Percentiles rank a stretch among this genome's conserved stretches.
Conservation (phyloP, 139 green algal genomes). For the Chlamydomonas sphaeroides region DNA sequence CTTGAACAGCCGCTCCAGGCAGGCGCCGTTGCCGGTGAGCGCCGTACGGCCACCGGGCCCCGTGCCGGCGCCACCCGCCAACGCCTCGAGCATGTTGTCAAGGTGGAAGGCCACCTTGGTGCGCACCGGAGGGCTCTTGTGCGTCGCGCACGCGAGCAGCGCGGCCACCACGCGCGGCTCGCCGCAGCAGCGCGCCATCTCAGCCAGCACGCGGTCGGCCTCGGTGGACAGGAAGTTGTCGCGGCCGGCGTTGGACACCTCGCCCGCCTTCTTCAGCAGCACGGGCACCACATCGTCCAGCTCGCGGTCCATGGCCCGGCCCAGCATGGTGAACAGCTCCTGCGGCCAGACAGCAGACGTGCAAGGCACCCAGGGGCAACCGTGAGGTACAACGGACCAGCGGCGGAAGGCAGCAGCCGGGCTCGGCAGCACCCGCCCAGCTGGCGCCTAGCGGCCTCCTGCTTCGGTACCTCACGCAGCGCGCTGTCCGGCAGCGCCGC, state of each 20-base stretch:
- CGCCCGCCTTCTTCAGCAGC: conserved; percentile 83
- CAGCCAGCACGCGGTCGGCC: conserved; percentile 70
- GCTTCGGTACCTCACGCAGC: too few relatives aligned
- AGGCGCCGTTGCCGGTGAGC: conserved; percentile 38
- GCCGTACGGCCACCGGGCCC: neutral
- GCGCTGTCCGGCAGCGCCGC: too few relatives aligned
- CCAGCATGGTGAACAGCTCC: conserved; percentile 71
- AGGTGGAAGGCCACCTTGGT: conserved; percentile 72
- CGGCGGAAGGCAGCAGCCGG: too few relatives aligned
- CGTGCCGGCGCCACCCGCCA: neutral
- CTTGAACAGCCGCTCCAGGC: conserved; percentile 60
- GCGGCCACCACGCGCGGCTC: conserved; percentile 54
- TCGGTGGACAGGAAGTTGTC: conserved; percentile 86
- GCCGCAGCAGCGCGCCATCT: conserved; percentile 62
- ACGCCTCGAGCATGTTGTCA: conserved; percentile 58
- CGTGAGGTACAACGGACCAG: too few relatives aligned
- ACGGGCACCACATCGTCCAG: conserved; percentile 82
- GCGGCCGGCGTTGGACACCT: conserved; percentile 77
- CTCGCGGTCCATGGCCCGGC: conserved; percentile 68
- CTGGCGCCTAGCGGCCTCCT: too few relatives aligned
- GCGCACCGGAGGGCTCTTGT: conserved; percentile 65
- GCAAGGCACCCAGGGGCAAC: too few relatives aligned
- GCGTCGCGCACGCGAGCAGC: conserved; percentile 57
- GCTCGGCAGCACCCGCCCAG: too few relatives aligned
- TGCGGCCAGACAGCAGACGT: too few relatives aligned